phyloP scores from a whole-genome alignment of 768 basidiomycete species.

The Mycena amicta region DNA sequence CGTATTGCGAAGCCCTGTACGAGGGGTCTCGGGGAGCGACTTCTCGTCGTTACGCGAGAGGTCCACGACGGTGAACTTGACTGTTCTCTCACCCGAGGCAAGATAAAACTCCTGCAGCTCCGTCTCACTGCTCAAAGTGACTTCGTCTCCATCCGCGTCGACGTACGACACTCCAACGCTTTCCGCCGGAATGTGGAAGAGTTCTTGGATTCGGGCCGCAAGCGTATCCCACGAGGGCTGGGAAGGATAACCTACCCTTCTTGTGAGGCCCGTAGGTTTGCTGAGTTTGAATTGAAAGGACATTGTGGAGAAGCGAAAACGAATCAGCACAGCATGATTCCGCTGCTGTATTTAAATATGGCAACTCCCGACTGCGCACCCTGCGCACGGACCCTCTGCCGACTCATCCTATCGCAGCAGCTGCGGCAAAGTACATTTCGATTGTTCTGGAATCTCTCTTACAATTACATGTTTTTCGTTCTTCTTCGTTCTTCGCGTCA shows the following conservation, averaged over 20 bases:
- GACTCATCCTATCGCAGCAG: conserved; percentile 5
- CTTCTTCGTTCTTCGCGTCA: background rate
- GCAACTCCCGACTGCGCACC: conserved; percentile 4
- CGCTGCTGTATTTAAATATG: conserved; percentile 1
- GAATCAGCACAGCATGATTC: too few relatives aligned
- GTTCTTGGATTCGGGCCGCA: conserved; percentile 52
- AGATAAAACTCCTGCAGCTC: conserved; percentile 77
- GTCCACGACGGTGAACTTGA: conserved; percentile 70
- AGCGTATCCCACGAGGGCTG: conserved; percentile 61
- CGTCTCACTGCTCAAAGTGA: conserved; percentile 75
- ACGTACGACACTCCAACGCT: conserved; percentile 70
- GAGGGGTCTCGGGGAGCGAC: conserved; percentile 34
- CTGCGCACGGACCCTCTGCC: conserved; percentile 16
- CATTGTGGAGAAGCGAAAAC: conserved; percentile 38
- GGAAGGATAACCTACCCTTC: conserved; percentile 55
- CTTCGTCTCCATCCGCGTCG: conserved; percentile 73
- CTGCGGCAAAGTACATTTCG: conserved; percentile 10
- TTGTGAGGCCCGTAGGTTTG: conserved; percentile 57
- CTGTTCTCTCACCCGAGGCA: conserved; percentile 34
- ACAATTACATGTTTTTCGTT: background rate
- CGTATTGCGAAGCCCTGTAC: conserved; percentile 53
- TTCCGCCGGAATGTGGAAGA: conserved; percentile 56
- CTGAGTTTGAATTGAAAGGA: conserved; percentile 65
- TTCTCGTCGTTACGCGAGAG: conserved; percentile 42
- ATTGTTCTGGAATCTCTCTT: conserved; percentile 13